Conservation (phyloP, 192 early-diverging fungal species). For the Backusella tuberculispora region DNA sequence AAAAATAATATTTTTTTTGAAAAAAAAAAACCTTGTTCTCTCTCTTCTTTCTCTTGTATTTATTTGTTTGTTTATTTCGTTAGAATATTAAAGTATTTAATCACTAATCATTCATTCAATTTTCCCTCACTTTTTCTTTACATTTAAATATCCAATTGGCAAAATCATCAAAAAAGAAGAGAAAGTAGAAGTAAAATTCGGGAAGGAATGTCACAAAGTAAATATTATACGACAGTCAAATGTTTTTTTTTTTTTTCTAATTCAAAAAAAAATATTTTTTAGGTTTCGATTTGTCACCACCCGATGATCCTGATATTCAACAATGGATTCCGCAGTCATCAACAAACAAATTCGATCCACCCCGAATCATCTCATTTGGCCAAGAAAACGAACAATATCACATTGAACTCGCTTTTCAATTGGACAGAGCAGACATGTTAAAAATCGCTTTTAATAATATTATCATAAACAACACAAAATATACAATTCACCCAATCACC, state of each 20-base stretch:
- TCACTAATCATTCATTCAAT: neutral
- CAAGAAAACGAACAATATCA: conserved; percentile 21
- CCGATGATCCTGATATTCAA: conserved; percentile 14
- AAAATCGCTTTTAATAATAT: conserved; percentile 49
- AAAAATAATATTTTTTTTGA: neutral
- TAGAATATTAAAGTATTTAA: neutral
- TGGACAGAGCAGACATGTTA: conserved; percentile 22
- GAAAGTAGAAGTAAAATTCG: too few species aligned
- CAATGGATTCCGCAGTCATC: conserved; percentile 24
- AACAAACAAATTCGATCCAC: conserved; percentile 26
- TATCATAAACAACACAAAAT: conserved; percentile 47
- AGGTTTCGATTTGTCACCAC: conserved; percentile 22
- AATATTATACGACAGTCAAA: neutral
- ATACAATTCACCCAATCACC: conserved; percentile 20
- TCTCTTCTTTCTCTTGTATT: neutral
- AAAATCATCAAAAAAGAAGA: neutral
- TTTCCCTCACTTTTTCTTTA: neutral
- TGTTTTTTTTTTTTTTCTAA: neutral
- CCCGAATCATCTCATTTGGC: conserved; percentile 21
- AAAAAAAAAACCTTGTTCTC: neutral
- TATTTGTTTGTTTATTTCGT: neutral
- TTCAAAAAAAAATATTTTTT: neutral
- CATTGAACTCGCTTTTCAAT: conserved; percentile 16
- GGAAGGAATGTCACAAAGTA: conserved; percentile 19
- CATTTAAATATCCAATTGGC: neutral